Conservation (phyloP, 2,329 filamentous ascomycete genomes). For the Alternaria sp. region DNA sequence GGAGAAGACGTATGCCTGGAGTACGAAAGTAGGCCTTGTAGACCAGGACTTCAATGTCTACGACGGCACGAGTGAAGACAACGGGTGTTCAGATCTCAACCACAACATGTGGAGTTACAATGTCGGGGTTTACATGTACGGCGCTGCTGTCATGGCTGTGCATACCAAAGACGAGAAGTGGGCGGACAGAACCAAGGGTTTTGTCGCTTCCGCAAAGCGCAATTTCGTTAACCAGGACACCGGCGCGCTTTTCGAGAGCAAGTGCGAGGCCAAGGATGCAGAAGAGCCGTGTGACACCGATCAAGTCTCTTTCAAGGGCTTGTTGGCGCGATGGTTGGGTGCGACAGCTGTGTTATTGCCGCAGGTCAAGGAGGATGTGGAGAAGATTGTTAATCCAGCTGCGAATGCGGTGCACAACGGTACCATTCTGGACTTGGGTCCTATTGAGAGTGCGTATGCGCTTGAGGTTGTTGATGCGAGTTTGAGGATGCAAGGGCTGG, state of each 20-base stretch:
- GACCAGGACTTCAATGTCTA: slow-evolving; percentile 57
- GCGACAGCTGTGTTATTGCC: slow-evolving; percentile 29
- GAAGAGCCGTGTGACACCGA: slow-evolving; percentile 63
- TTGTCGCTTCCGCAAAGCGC: slow-evolving; percentile 36
- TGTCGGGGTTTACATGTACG: slow-evolving; percentile 62
- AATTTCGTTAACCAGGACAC: slow-evolving; percentile 30
- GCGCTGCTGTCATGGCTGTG: slow-evolving; percentile 36
- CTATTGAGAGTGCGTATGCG: slow-evolving; percentile 22
- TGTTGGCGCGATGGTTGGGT: slow-evolving; percentile 37
- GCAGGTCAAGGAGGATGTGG: slow-evolving; percentile 19
- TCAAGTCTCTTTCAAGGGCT: slow-evolving; percentile 70
- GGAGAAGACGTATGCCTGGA: slow-evolving; percentile 64
- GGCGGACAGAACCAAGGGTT: slow-evolving; percentile 40
- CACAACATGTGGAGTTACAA: slow-evolving; percentile 57
- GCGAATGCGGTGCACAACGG: slow-evolving; percentile 14
- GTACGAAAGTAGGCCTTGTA: slow-evolving; percentile 55
- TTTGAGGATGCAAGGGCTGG: slow-evolving; percentile 20
- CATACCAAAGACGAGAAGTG: slow-evolving; percentile 27
- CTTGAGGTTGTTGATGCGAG: slow-evolving; percentile 28
- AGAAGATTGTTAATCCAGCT: slow-evolving; percentile 16
- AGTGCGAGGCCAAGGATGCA: slow-evolving; percentile 61
- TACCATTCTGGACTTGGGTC: slow-evolving; percentile 4
- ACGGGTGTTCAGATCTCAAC: slow-evolving; percentile 51
- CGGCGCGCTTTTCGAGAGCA: slow-evolving; percentile 58
- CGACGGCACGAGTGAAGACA: slow-evolving; percentile 56